Conservation (phyloP, 2,329 filamentous ascomycete species). For the Neonectria sp. region DNA sequence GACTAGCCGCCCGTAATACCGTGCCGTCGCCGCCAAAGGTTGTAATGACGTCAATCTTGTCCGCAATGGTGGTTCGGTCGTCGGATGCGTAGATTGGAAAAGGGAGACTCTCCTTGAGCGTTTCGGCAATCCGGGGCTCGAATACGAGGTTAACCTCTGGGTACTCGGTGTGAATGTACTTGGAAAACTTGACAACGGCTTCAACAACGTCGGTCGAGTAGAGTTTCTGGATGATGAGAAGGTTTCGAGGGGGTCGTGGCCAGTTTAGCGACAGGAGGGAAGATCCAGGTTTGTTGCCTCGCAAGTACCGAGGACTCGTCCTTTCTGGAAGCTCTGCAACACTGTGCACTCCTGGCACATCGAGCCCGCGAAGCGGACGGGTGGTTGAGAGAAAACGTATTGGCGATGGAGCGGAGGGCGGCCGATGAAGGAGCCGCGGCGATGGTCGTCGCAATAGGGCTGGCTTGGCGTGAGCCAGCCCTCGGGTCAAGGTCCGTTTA, state of each 20-base stretch:
- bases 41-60: constrained; percentile 89
- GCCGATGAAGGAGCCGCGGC: constrained; percentile 7
- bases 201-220: constrained; percentile 67
- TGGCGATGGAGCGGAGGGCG: constrained; percentile 15
- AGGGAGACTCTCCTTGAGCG: constrained; percentile 78
- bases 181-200: constrained; percentile 70
- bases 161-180: constrained; percentile 85
- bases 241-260: constrained; percentile 68
- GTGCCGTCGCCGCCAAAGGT: constrained; percentile 88
- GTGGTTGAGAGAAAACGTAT: constrained; percentile 66
- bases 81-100: constrained; percentile 80
- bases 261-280: constrained; percentile 70
- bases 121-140: constrained; percentile 80
- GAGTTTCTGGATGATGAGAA: constrained; percentile 73
- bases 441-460: constrained; percentile 12
- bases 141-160: constrained; percentile 86
- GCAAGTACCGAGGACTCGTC: constrained; percentile 54
- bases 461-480: constrained; percentile 32
- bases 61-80: constrained; percentile 70
- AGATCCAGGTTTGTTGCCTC: constrained; percentile 62
- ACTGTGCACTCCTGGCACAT: constrained; percentile 52
- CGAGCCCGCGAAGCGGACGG: constrained; percentile 51
- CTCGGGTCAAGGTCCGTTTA: constrained; percentile 34
- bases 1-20: constrained; percentile 55
- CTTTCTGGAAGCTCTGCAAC: constrained; percentile 53